Percentiles rank a stretch among this genome's conserved stretches.
These are phyloP conservation scores for Isabelozyma rhagii DNA, from an alignment of 805 yeast genomes.

Conservation along the genomic window DNA sequence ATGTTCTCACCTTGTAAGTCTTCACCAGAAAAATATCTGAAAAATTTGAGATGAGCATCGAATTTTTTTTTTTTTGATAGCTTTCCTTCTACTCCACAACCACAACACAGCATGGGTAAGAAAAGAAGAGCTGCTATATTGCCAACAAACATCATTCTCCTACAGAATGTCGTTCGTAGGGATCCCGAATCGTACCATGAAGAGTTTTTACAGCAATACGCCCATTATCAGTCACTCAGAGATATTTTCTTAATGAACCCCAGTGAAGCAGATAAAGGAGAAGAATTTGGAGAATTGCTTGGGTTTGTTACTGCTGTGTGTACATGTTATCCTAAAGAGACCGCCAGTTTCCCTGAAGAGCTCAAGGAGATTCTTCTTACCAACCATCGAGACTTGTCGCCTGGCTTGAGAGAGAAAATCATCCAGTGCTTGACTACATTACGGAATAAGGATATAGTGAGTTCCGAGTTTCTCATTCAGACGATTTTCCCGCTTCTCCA, in stretches of 20 bases:
- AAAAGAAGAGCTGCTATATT: slow-evolving; percentile 87
- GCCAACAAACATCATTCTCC: slow-evolving; percentile 86
- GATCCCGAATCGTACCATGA: slow-evolving; percentile 94
- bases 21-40: background rate
- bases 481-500: slow-evolving; percentile 82
- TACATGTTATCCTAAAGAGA: slow-evolving; percentile 83
- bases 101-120: slow-evolving; percentile 61
- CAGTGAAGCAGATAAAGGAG: slow-evolving; percentile 48
- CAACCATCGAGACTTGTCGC: slow-evolving; percentile 77
- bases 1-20: background rate
- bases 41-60: background rate
- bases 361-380: slow-evolving; percentile 62
- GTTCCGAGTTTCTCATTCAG: slow-evolving; percentile 78
- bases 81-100: background rate
- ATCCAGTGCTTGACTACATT: slow-evolving; percentile 87
- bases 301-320: slow-evolving; percentile 94
- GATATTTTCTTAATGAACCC: slow-evolving; percentile 83
- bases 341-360: slow-evolving; percentile 80
- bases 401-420: slow-evolving; percentile 88
- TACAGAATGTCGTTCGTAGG: slow-evolving; percentile 89
- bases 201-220: slow-evolving; percentile 88
- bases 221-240: slow-evolving; percentile 87
- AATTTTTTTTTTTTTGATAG: background rate
- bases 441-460: slow-evolving; percentile 76
- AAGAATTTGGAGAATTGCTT: slow-evolving; percentile 74